Percentiles rank a stretch among this genome's conserved stretches.
Conservation (phyloP, 2,329 filamentous ascomycete genomes). For the Colletotrichum cordylinicola region DNA sequence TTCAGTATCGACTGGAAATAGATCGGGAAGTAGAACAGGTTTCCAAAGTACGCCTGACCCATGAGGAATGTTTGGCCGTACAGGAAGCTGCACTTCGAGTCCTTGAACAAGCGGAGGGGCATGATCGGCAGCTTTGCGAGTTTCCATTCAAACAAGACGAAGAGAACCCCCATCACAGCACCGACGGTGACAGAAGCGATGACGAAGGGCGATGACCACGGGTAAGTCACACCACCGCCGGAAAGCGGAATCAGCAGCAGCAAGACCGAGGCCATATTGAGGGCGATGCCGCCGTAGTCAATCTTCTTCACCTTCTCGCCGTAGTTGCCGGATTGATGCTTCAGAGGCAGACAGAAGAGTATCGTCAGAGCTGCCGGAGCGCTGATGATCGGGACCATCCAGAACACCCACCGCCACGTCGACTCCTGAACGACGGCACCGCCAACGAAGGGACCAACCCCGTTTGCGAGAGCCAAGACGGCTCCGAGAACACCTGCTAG, state of each 20-base stretch:
- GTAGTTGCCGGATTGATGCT: slow-evolving; percentile 29
- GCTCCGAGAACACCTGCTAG: slow-evolving; percentile 27
- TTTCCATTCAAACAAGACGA: slow-evolving; percentile 34
- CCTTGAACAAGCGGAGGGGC: slow-evolving; percentile 29
- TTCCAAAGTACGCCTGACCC: slow-evolving; percentile 33
- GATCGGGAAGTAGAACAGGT: slow-evolving; percentile 34
- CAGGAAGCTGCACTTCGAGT: slow-evolving; percentile 25
- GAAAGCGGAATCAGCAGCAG: slow-evolving; percentile 32
- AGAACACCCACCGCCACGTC: slow-evolving; percentile 37
- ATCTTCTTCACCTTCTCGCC: slow-evolving; percentile 30
- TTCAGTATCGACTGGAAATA: slow-evolving; percentile 37
- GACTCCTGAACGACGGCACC: slow-evolving; percentile 31
- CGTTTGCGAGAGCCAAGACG: slow-evolving; percentile 37
- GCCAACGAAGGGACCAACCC: slow-evolving; percentile 41
- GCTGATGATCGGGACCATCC: slow-evolving; percentile 29
- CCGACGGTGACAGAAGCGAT: slow-evolving; percentile 27
- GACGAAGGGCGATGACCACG: slow-evolving; percentile 30
- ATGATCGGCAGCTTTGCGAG: slow-evolving; percentile 31
- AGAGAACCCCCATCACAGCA: slow-evolving; percentile 25
- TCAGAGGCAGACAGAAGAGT: slow-evolving; percentile 30
- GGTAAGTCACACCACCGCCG: slow-evolving; percentile 30
- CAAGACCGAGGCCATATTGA: slow-evolving; percentile 30
- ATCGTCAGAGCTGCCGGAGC: slow-evolving; percentile 27
- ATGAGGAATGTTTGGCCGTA: slow-evolving; percentile 30
- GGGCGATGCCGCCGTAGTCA: slow-evolving; percentile 32